Evolutionary conservation across 2,329 filamentous ascomycete genomes (phyloP).

Genomic region (Hansfordia pulvinata): DNA sequence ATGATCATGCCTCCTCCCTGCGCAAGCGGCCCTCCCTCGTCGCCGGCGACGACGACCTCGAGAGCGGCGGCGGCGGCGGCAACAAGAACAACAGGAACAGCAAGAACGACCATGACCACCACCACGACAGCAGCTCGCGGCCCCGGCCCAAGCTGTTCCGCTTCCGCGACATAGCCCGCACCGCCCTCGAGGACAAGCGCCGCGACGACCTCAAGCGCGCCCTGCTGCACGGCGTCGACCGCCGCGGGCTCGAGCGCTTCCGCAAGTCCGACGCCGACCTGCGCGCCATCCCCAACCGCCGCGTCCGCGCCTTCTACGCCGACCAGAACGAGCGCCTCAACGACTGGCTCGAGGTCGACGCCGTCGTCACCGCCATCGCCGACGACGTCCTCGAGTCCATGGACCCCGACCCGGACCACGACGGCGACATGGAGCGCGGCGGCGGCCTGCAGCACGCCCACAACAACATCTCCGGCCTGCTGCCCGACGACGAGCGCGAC

Average conservation of each 20-base stretch:
- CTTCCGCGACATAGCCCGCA: conserved; percentile 32
- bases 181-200: conserved; percentile 27
- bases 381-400: conserved; percentile 48
- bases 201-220: conserved; percentile 32
- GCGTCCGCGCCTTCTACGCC: conserved; percentile 38
- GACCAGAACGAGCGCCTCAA: conserved; percentile 38
- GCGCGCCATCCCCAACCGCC: conserved; percentile 36
- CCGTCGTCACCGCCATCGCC: conserved; percentile 38
- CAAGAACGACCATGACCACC: not conserved
- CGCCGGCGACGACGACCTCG: conserved; percentile 1
- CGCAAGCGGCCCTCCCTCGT: too few species aligned
- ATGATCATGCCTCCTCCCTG: too few species aligned
- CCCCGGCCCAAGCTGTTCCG: conserved; percentile 6
- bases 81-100: not conserved
- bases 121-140: not conserved
- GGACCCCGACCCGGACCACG: conserved; percentile 41
- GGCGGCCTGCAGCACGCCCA: conserved; percentile 32
- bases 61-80: conserved; percentile 1
- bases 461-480: conserved; percentile 37
- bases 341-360: conserved; percentile 45
- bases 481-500: conserved; percentile 39
- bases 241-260: conserved; percentile 30
- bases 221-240: conserved; percentile 29
- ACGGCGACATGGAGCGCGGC: conserved; percentile 37
- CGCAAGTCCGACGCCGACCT: conserved; percentile 37